Conservation (phyloP, 2,329 filamentous ascomycete species). For the Geosmithia morbida region DNA sequence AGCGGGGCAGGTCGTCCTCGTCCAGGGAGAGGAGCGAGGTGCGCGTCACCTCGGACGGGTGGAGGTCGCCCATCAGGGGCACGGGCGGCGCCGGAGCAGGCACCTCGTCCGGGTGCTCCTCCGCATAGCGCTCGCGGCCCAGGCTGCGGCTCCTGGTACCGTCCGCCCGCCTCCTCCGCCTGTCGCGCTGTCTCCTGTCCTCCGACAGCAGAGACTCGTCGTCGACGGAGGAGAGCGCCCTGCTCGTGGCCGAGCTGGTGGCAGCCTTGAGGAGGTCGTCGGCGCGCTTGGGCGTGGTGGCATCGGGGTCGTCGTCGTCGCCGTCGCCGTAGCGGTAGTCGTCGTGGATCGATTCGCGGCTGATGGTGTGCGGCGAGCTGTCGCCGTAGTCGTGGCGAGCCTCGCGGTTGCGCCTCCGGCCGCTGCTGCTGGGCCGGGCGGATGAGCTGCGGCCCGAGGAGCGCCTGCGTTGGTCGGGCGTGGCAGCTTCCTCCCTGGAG, state of each 20-base stretch:
- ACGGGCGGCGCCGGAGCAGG: constrained; percentile 54
- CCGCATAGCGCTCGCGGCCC: constrained; percentile 27
- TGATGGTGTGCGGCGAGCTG: constrained; percentile 30
- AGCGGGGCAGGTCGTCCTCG: constrained; percentile 52
- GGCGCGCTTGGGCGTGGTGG: constrained; percentile 27
- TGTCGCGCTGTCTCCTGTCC: constrained; percentile 34
- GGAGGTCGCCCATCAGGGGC: constrained; percentile 77
- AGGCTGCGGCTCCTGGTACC: constrained; percentile 27
- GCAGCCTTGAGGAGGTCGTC: constrained; percentile 27
- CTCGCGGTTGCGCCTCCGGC: constrained; percentile 34
- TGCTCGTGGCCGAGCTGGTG: constrained; percentile 25
- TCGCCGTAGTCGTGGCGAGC: constrained; percentile 39
- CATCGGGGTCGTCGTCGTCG: constrained; percentile 12
- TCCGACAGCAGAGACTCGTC: constrained; percentile 25
- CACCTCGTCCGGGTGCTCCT: constrained; percentile 39
- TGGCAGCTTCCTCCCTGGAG: constrained; percentile 41
- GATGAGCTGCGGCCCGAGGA: constrained; percentile 38
- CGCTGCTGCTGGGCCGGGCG: constrained; percentile 33
- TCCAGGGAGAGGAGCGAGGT: constrained; percentile 76
- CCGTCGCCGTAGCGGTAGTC: constrained; percentile 16
- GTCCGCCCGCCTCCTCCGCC: constrained; percentile 37
- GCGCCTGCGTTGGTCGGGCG: constrained; percentile 36
- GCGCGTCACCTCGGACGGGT: constrained; percentile 75
- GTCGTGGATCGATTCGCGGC: constrained; percentile 30
- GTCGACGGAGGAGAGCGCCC: constrained; percentile 17